These are phyloP conservation scores for Verbascum thapsus DNA, from an alignment of 257 asterid genomes.

Conservation along the genomic window DNA sequence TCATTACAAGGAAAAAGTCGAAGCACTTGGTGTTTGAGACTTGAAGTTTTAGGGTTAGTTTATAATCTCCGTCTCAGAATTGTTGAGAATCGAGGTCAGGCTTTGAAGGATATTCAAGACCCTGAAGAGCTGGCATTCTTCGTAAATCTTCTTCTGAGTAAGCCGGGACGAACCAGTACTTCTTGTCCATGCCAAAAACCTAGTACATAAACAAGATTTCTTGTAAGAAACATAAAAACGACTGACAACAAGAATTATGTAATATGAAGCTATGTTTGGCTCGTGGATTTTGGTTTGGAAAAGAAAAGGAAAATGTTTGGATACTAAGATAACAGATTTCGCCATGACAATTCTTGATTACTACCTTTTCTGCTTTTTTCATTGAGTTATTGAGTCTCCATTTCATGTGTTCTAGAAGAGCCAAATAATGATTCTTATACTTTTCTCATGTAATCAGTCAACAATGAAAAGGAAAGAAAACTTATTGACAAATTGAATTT, in stretches of 20 bases:
- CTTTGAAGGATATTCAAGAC: constrained; percentile 73
- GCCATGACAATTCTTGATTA: not conserved
- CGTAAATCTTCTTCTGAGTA: constrained; percentile 72
- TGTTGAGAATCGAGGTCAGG: constrained; percentile 66
- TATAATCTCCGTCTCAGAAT: constrained; percentile 36
- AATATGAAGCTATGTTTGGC: no score
- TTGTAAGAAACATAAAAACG: constrained; percentile 4
- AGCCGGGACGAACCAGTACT: constrained; percentile 67
- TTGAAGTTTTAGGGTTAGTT: constrained; percentile 1
- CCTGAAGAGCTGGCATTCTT: constrained; percentile 73
- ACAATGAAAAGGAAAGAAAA: not conserved
- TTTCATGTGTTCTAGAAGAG: constrained; percentile 1
- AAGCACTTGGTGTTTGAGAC: not conserved
- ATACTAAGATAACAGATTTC: not conserved
- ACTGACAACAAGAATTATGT: not conserved
- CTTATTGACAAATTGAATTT: constrained; percentile 13
- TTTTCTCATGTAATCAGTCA: constrained; percentile 8
- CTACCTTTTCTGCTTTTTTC: not conserved
- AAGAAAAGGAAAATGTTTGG: no score
- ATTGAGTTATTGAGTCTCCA: not conserved
- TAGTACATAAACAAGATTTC: constrained; percentile 24
- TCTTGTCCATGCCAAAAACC: constrained; percentile 72
- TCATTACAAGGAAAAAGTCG: constrained; percentile 3
- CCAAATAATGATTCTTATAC: constrained; percentile 1
- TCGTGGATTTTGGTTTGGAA: no score